Percentiles rank a stretch among this genome's conserved stretches.
Conservation (phyloP, 345 rosid genomes). For the Linum tenue region DNA sequence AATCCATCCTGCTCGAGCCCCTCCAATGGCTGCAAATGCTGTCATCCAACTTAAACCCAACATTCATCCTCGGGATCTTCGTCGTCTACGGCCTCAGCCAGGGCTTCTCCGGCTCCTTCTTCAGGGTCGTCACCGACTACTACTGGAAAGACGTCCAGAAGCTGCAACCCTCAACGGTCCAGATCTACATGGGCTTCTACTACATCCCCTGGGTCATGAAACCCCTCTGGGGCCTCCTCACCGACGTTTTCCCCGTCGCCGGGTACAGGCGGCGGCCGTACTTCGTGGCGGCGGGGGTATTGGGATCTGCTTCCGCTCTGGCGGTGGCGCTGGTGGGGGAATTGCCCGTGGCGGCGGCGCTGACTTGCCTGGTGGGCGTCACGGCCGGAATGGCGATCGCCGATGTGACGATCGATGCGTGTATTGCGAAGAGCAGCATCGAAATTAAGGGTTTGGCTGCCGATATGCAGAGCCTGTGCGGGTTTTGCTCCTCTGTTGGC, state of each 20-base stretch:
- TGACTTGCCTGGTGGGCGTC: constrained; percentile 55
- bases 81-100: constrained; percentile 68
- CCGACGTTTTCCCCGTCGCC: constrained; percentile 58
- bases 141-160: constrained; percentile 79
- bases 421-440: constrained; percentile 70
- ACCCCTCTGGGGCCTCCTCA: constrained; percentile 72
- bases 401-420: constrained; percentile 81
- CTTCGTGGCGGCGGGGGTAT: constrained; percentile 52
- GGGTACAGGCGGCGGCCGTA: constrained; percentile 72
- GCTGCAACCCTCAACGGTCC: constrained; percentile 66
- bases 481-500: constrained; percentile 72
- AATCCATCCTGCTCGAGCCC: constrained; percentile 42
- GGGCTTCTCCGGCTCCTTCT: constrained; percentile 65
- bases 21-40: constrained; percentile 69
- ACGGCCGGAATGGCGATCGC: constrained; percentile 66
- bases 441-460: constrained; percentile 48
- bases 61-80: constrained; percentile 56
- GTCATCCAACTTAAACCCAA: constrained; percentile 42
- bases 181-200: constrained; percentile 60
- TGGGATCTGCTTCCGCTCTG: constrained; percentile 47
- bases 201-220: constrained; percentile 76
- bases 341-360: constrained; percentile 43
- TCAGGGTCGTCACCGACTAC: constrained; percentile 69
- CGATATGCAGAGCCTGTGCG: constrained; percentile 78
- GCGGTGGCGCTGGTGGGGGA: constrained; percentile 36